These are phyloP conservation scores for Luffa acutangula DNA, from an alignment of 306 rosid species.

Conservation along the genomic window DNA sequence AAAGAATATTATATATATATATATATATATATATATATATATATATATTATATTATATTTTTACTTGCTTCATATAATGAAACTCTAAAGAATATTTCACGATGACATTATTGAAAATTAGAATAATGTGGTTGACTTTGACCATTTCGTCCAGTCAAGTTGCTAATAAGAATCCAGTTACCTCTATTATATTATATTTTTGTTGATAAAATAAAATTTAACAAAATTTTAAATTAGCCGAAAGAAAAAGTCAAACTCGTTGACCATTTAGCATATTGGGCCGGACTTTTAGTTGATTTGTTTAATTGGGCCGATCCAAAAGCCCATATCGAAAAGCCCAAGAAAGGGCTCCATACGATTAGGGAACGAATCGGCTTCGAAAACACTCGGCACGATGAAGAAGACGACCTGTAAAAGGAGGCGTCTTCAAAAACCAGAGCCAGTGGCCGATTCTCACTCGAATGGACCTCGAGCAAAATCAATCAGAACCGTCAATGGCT, in stretches of 20 bases:
- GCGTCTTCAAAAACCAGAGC: conserved; percentile 11
- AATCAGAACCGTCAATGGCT: conserved; percentile 7
- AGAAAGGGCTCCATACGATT: background rate
- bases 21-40: too few relatives aligned
- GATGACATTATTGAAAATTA: background rate
- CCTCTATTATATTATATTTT: background rate
- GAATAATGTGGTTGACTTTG: background rate
- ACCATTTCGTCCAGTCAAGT: background rate
- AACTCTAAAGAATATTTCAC: background rate
- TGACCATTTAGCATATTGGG: background rate
- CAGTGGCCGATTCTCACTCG: background rate
- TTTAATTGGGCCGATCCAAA: background rate
- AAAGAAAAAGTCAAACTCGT: background rate
- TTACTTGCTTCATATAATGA: background rate
- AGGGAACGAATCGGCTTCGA: background rate
- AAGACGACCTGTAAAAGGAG: conserved; percentile 27
- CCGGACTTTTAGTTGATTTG: background rate
- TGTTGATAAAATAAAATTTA: background rate
- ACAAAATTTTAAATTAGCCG: background rate
- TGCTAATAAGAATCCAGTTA: background rate
- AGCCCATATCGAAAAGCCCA: background rate
- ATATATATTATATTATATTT: too few relatives aligned
- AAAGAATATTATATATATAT: too few relatives aligned
- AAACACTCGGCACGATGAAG: conserved; percentile 19
- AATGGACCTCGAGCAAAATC: conserved; percentile 14